Evolutionary conservation across 176 grass and related monocot genomes (phyloP).

Genomic region (Pontederia paniculata): DNA sequence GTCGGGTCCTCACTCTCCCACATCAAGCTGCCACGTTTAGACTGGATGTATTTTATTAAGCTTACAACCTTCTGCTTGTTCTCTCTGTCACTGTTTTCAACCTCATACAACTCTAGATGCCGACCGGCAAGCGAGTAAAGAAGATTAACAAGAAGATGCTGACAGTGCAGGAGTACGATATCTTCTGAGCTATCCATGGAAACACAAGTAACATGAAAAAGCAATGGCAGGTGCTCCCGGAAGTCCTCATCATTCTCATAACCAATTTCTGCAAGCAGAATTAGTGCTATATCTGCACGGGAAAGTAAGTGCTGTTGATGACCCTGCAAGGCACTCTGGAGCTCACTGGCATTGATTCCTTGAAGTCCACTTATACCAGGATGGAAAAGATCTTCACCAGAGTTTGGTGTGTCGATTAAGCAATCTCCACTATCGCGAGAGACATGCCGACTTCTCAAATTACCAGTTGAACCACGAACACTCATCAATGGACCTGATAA

Average conservation of each 20-base stretch:
- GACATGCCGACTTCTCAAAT: slow-evolving; percentile 85
- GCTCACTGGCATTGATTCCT: slow-evolving; percentile 84
- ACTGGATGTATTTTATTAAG: slow-evolving; percentile 95
- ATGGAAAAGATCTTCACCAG: slow-evolving; percentile 82
- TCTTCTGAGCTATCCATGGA: slow-evolving; percentile 99
- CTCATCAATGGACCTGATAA: slow-evolving; percentile 85
- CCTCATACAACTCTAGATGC: slow-evolving; percentile 89
- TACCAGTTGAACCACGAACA: slow-evolving; percentile 76
- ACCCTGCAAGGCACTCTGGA: slow-evolving; percentile 89
- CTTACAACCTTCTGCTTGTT: slow-evolving; percentile 96
- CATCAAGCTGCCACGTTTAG: slow-evolving; percentile 95
- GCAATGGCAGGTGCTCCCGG: slow-evolving; percentile 84
- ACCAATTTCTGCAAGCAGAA: slow-evolving; percentile 94
- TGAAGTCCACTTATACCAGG: slow-evolving; percentile 58
- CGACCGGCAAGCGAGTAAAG: slow-evolving; percentile 90
- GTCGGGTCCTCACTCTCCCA: slow-evolving; percentile 98
- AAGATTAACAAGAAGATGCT: slow-evolving; percentile 93
- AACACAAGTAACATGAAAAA: slow-evolving; percentile 97
- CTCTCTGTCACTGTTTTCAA: slow-evolving; percentile 77
- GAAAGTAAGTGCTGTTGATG: slow-evolving; percentile 86
- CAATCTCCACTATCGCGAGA: slow-evolving; percentile 92
- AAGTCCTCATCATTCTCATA: slow-evolving; percentile 99
- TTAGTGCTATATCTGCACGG: slow-evolving; percentile 91
- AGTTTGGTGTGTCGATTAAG: slow-evolving; percentile 87
- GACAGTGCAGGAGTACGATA: slow-evolving; percentile 95